Evolutionary conservation across 2,329 filamentous ascomycete genomes (phyloP).

Genomic region (Cladosporium sp.): DNA sequence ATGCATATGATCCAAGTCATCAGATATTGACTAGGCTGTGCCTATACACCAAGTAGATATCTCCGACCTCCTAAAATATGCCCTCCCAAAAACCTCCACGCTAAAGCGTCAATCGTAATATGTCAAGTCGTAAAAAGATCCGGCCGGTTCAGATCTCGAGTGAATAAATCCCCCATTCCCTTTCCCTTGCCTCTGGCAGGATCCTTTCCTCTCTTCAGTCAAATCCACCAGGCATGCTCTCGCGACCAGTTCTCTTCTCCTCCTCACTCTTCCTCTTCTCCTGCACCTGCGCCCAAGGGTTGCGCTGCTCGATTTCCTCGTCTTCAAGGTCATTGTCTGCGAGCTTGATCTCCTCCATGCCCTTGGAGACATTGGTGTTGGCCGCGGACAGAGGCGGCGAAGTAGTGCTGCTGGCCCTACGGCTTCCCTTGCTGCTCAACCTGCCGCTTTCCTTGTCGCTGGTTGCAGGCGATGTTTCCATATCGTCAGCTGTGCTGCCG

Average conservation of each 20-base stretch:
- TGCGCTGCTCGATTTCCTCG: slow-evolving; percentile 22
- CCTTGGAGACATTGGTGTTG: slow-evolving; percentile 7
- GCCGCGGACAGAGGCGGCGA: neutral
- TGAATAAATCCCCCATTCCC: neutral
- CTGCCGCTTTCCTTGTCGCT: slow-evolving; percentile 9
- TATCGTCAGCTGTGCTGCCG: slow-evolving; percentile 29
- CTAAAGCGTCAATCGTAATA: slow-evolving; percentile 2
- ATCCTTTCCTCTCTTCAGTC: slow-evolving; percentile 23
- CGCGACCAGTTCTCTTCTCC: slow-evolving; percentile 21
- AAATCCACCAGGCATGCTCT: slow-evolving; percentile 37
- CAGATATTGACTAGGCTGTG: neutral
- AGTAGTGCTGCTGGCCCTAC: slow-evolving; percentile 4
- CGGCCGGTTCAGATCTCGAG: neutral
- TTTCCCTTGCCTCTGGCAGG: neutral
- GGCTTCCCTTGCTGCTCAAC: slow-evolving; percentile 9
- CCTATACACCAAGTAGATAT: neutral
- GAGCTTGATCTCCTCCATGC: slow-evolving; percentile 22
- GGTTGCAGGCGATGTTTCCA: slow-evolving; percentile 30
- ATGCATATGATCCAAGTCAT: neutral
- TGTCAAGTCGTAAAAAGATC: neutral
- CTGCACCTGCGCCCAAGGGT: slow-evolving; percentile 30
- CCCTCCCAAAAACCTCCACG: neutral
- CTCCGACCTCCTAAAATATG: neutral
- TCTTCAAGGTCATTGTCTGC: slow-evolving; percentile 24
- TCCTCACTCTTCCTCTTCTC: slow-evolving; percentile 24